Evolutionary conservation across 2,329 filamentous ascomycete genomes (phyloP), one percentile per base, ranked within the genome.

Genomic region (Neopestalotiopsis sp.): DNA sequence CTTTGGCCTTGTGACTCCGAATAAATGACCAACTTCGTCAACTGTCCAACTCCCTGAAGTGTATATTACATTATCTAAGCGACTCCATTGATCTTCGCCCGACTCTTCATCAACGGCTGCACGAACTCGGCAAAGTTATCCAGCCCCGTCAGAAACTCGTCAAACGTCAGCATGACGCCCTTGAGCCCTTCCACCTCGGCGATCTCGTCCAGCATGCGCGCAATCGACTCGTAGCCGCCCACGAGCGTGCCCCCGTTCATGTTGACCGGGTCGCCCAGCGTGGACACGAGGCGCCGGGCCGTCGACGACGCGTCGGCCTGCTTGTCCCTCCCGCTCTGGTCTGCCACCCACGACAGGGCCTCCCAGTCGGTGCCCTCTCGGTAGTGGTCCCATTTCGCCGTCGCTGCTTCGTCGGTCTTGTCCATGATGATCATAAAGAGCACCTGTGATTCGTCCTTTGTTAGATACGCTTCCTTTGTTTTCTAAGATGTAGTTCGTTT

Each of bases 181-280:
- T 69, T 67, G 14, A 69, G 24, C 24, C 68, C 68, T 28, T 69
- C 68, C 10, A 69, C 68, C 20, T 67, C 68, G 28, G 68, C 62
- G 7, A 69, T 49, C 28, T 67, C 68, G 38, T 69, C 68, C 57
- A 67, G 24, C 65, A 69, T 69, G 52, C 45, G 32, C 6, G 68
- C 68, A 32, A 69, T 58, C 14, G 64, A 67, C 40, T 56, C 68
- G 42, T 69, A 67, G 1, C 64, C 67, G 13, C 64, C 68, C 5
- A 69, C 40, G 58, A 69, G 20, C 2, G 68, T 67, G 14, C 68
- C 68, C 7, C 68, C 68, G 57, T 69, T 69, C 68, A 69, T 69
- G 65, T 69, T 69, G 17, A 69, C 68, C 3, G 40, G 56, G 34
- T 69, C 64, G 28, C 68, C 68, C n/a, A 63, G 34, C 13, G 34